Base-by-base conservation (phyloP, 768 basidiomycete genomes). In the Kwoniella heveanensis region DNA sequence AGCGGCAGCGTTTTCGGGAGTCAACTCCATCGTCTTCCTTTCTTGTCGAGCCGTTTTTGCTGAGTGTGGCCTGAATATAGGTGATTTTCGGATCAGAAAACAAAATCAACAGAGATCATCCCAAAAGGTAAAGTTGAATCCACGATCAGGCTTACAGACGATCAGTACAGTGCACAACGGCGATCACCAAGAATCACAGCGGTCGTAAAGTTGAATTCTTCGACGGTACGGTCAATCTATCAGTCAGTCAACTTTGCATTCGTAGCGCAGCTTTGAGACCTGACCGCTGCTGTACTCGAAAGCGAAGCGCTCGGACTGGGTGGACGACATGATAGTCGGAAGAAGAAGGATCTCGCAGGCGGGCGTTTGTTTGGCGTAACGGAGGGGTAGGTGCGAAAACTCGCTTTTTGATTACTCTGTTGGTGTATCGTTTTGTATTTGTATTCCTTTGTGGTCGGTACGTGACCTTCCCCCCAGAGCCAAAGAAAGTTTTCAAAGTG, bases 1-100 rank as follows among this genome's bases (percentile, higher is more conserved):
- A 22, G 46, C 47, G 30, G 30, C 19, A 21, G 57, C 47, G 36
- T 50, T 58, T 22, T 58, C 57, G 24, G 48, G 47, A 19, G 46
- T 58, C 27, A 58, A 50, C 36, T 58, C 47, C 46, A 55, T 55
- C n/a, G n/a, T n/a, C n/a, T n/a, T n/a, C n/a, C n/a, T n/a, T n/a
- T n/a, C n/a, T n/a, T n/a, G n/a, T n/a, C n/a, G n/a, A n/a, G n/a
- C n/a, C n/a, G n/a, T n/a, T n/a, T n/a, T n/a, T n/a, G n/a, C n/a
- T n/a, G n/a, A n/a, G n/a, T n/a, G n/a, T n/a, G n/a, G n/a, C n/a
- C n/a, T n/a, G n/a, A n/a, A n/a, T n/a, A n/a, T n/a, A n/a, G n/a
- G n/a, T n/a, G n/a, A n/a, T n/a, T n/a, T n/a, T n/a, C n/a, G n/a
- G n/a, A n/a, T n/a, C n/a, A n/a, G n/a, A n/a, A n/a, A n/a, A n/a